Percentiles rank a stretch among this genome's conserved stretches.
phyloP scores from a whole-genome alignment of 75 land plant species.

The Gnetum montanum region DNA sequence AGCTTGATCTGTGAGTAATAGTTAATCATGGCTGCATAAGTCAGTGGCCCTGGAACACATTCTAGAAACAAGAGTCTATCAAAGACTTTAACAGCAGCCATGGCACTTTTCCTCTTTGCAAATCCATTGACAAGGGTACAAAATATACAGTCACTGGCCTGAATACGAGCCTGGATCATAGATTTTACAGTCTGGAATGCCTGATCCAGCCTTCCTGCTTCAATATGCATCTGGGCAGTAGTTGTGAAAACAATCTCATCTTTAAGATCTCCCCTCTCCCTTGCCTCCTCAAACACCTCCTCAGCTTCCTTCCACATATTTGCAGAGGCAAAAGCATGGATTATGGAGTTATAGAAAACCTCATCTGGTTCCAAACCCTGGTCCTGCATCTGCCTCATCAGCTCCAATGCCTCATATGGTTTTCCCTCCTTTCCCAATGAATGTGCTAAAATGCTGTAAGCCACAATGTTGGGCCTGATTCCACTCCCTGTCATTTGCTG shows the following conservation, averaged over 20 bases:
- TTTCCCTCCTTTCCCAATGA: conserved; percentile 42
- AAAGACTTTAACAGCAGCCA: conserved; percentile 17
- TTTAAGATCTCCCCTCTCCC: conserved; percentile 18
- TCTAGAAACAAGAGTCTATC: conserved; percentile 27
- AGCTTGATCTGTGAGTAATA: conserved; percentile 24
- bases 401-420: conserved; percentile 36
- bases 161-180: conserved; percentile 30
- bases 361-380: conserved; percentile 30
- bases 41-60: conserved; percentile 51
- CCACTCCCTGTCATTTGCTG: conserved; percentile 10
- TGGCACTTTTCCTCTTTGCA: conserved; percentile 30
- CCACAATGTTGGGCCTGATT: neutral
- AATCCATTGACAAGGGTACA: conserved; percentile 54
- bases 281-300: conserved; percentile 32
- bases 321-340: conserved; percentile 33
- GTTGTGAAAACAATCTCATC: conserved; percentile 34
- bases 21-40: conserved; percentile 44
- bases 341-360: conserved; percentile 38
- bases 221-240: conserved; percentile 44
- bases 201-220: conserved; percentile 35
- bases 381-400: conserved; percentile 36
- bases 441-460: conserved; percentile 27
- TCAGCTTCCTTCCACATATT: conserved; percentile 26
- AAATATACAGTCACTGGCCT: conserved; percentile 46
- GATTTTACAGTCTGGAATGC: conserved; percentile 23